These are phyloP conservation scores for Fusarium sp. DNA, from an alignment of 2,329 filamentous ascomycete species.

Conservation along the genomic window DNA sequence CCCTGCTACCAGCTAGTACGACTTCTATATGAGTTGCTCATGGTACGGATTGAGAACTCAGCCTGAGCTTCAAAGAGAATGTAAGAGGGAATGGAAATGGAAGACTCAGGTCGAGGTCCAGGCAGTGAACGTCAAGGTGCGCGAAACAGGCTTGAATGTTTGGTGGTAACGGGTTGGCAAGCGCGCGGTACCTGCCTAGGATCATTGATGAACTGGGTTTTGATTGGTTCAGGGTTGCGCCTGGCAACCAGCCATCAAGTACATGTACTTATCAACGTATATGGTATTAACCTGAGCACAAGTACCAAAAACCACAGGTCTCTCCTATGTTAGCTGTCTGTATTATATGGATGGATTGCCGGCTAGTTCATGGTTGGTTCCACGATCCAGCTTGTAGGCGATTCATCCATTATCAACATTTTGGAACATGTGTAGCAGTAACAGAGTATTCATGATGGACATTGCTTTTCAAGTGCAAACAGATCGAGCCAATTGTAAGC, in stretches of 20 bases:
- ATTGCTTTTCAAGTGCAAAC: background rate
- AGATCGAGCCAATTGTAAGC: background rate
- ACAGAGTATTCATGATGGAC: background rate
- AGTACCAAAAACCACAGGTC: conserved; percentile 15
- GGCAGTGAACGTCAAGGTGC: conserved; percentile 15
- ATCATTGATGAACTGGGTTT: background rate
- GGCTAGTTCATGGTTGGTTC: background rate
- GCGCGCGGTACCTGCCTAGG: conserved; percentile 39
- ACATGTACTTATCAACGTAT: conserved; percentile 14
- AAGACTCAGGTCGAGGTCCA: background rate
- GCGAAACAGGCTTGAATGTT: conserved; percentile 36
- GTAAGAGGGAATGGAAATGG: conserved; percentile 8
- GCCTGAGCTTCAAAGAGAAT: conserved; percentile 28
- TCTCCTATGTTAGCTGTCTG: background rate
- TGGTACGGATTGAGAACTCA: conserved; percentile 36
- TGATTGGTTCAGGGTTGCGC: conserved; percentile 32
- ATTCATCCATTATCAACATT: background rate
- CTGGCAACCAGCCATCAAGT: conserved; percentile 41
- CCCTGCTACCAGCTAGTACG: conserved; percentile 41
- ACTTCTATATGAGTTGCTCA: conserved; percentile 37
- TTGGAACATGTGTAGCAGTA: background rate
- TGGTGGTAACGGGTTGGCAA: conserved; percentile 40
- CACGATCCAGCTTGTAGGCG: background rate
- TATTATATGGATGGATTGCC: background rate
- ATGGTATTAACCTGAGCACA: background rate